Conservation (phyloP, 805 yeast species). For the Pichia eremophila region DNA sequence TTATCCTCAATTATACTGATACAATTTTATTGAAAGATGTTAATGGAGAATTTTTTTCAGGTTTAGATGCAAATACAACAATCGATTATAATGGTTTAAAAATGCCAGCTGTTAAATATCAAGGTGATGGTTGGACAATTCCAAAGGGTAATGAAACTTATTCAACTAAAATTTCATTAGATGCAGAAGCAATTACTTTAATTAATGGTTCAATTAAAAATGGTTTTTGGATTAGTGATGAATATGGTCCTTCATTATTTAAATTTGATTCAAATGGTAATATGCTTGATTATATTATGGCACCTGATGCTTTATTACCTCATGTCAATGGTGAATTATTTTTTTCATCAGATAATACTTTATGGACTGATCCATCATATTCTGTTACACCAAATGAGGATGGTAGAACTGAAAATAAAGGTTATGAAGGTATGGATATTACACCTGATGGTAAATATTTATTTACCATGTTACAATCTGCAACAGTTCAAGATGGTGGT, state of each 20-base stretch:
- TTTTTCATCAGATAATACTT: slow-evolving; percentile 23
- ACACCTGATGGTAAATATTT: slow-evolving; percentile 24
- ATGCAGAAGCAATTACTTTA: slow-evolving; percentile 22
- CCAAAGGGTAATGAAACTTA: slow-evolving; percentile 11
- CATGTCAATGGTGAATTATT: slow-evolving; percentile 16
- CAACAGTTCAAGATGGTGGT: slow-evolving; percentile 27
- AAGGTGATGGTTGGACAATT: slow-evolving; percentile 26
- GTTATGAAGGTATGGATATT: slow-evolving; percentile 25
- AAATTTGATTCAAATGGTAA: slow-evolving; percentile 21
- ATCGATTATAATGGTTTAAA: slow-evolving; percentile 16
- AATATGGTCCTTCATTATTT: slow-evolving; percentile 26
- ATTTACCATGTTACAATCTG: slow-evolving; percentile 22
- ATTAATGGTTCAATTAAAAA: slow-evolving; percentile 22
- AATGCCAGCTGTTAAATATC: slow-evolving; percentile 21
- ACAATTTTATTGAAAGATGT: slow-evolving; percentile 24
- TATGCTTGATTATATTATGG: slow-evolving; percentile 19
- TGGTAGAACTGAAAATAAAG: slow-evolving; percentile 25
- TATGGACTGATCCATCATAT: slow-evolving; percentile 18
- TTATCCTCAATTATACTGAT: slow-evolving; percentile 22
- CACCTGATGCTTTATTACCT: slow-evolving; percentile 24
- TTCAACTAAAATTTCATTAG: slow-evolving; percentile 23
- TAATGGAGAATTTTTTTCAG: slow-evolving; percentile 21
- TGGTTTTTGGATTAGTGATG: slow-evolving; percentile 28
- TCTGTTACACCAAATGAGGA: slow-evolving; percentile 17
- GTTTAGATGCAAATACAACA: slow-evolving; percentile 24